Percentiles rank a stretch among this genome's conserved stretches.
Conservation (phyloP, 176 grass and related monocot species). For the Aegilops tauschii region DNA sequence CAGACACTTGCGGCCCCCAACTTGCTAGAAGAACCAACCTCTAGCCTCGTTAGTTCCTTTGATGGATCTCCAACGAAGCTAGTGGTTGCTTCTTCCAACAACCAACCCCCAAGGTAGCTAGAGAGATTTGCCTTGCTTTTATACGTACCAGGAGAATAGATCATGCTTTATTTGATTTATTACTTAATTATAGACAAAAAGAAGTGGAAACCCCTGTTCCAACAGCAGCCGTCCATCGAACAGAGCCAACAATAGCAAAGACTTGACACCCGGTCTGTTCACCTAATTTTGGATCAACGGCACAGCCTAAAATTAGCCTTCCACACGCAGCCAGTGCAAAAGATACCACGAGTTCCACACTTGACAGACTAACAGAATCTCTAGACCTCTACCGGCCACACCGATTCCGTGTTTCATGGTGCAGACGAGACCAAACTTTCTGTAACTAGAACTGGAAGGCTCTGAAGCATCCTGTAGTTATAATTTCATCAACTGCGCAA, state of each 20-base stretch:
- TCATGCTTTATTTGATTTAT: conserved; percentile 10
- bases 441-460: not conserved
- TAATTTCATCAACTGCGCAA: not conserved
- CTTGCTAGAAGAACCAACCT: conserved; percentile 32
- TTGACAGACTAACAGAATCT: conserved; percentile 5
- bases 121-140: not conserved
- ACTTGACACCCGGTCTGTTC: not conserved
- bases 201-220: not conserved
- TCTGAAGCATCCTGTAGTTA: not conserved
- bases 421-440: not conserved
- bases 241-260: conserved; percentile 19
- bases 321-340: not conserved
- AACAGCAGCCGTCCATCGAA: not conserved
- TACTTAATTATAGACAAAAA: not conserved
- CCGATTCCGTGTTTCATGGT: not conserved
- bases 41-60: conserved; percentile 32
- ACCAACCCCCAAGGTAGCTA: not conserved
- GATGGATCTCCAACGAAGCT: conserved; percentile 28
- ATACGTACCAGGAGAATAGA: not conserved
- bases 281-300: conserved; percentile 7
- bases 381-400: not conserved
- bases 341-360: conserved; percentile 25
- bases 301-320: conserved; percentile 17
- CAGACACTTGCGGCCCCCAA: not conserved
- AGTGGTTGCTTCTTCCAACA: conserved; percentile 20